Evolutionary conservation across 805 yeast genomes (phyloP), one percentile per base, ranked within the genome.

Genomic region (Diddensiella caesifluorescens): DNA sequence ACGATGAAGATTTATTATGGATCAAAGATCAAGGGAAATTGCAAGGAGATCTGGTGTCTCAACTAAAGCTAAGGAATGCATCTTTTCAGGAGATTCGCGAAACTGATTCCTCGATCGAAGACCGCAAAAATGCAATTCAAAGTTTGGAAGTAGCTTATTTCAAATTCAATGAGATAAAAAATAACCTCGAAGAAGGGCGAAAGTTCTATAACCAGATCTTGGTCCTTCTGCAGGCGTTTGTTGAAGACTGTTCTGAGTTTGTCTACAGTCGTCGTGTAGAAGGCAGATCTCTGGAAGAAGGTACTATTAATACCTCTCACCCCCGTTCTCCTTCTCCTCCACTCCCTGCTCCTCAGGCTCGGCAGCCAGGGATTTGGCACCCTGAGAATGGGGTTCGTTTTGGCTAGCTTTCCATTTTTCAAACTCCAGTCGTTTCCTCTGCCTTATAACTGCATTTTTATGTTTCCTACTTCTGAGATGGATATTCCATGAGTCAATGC

Each of bases 401-500:
- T 28, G 27, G 13, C 13, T 22, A 34, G 16, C 9, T 9, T 32
- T n/a, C n/a, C n/a, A n/a, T n/a, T n/a, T n/a, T n/a, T n/a, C n/a
- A n/a, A n/a, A n/a, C n/a, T n/a, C n/a, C n/a, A n/a, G n/a, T n/a
- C n/a, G n/a, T n/a, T n/a, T n/a, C n/a, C n/a, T n/a, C n/a, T n/a
- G n/a, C n/a, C n/a, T n/a, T 19, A 50, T 49, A 12, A 56, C 38
- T 2, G 57, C 54, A 53, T 42, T 45, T 20, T 39, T 74, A 55
- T 89, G 98, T 44, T 83, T 71, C 46, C 79, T 70, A 44, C 95
- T 79, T 15, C 65, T 63, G 36, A 78, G 45, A 61, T 90, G 98
- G 3, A 74, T 70, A 4, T 74, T 60, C 80, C 85, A 86, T 38
- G 73, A 81, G 1, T 75, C 74, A 38, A 74, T 78, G 0, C 97